Evolutionary conservation across 2,329 filamentous ascomycete genomes (phyloP).

Genomic region (Aspergillus quadricinctus): DNA sequence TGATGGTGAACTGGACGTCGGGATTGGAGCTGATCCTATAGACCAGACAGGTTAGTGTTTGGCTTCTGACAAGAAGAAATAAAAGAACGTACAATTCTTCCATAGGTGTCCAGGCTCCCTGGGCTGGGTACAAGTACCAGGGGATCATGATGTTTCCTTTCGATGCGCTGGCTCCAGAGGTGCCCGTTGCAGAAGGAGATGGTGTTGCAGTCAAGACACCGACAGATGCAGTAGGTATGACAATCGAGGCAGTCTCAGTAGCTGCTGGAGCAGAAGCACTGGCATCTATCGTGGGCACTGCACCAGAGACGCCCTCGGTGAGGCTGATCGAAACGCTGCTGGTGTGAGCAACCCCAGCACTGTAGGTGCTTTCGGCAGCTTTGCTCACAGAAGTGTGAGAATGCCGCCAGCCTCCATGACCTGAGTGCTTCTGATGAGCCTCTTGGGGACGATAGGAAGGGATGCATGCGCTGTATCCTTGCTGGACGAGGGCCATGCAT

Average conservation of each 20-base stretch:
- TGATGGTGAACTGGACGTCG: conserved; percentile 15
- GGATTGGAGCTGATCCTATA: conserved; percentile 10
- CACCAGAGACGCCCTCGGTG: no score
- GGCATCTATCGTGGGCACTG: no score
- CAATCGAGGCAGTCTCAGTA: not conserved
- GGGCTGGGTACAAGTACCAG: conserved; percentile 16
- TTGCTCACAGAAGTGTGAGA: not conserved
- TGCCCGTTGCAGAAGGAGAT: not conserved
- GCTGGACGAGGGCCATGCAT: not conserved
- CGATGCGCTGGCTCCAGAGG: not conserved
- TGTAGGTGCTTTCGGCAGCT: not conserved
- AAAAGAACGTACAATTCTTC: conserved; percentile 5
- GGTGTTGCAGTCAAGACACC: not conserved
- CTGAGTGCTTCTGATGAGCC: not conserved
- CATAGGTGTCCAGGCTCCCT: conserved; percentile 14
- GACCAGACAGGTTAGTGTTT: not conserved
- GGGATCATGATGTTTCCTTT: conserved; percentile 9
- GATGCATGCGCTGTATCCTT: not conserved
- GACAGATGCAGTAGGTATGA: not conserved
- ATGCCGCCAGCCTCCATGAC: not conserved
- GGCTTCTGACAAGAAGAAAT: not conserved
- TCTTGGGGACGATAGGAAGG: not conserved
- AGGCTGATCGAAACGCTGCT: no score
- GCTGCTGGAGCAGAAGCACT: not conserved
- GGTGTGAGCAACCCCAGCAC: no score